Evolutionary conservation across 1,284 basidiomycete species (phyloP).

Genomic region (Somion occarium): DNA sequence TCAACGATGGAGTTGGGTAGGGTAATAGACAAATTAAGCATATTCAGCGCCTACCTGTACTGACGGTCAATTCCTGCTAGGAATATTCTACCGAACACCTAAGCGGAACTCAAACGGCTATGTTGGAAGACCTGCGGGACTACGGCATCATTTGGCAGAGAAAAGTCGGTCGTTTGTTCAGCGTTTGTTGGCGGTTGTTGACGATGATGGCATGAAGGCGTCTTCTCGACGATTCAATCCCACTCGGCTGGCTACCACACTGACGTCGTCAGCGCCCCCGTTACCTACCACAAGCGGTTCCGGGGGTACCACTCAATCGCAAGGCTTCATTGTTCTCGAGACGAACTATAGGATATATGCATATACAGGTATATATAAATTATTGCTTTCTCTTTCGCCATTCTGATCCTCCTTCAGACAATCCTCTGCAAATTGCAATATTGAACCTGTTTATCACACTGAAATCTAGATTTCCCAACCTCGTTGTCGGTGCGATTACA

Average conservation of each 20-base stretch:
- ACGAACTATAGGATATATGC: conserved; percentile 99
- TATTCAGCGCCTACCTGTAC: not conserved
- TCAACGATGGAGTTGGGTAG: conserved; percentile 90
- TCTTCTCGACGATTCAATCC: conserved; percentile 84
- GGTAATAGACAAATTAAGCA: conserved; percentile 40
- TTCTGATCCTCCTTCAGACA: conserved; percentile 49
- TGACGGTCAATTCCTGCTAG: conserved; percentile 34
- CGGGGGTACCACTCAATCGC: conserved; percentile 51
- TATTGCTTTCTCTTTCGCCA: conserved; percentile 4
- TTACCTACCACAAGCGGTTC: conserved; percentile 58
- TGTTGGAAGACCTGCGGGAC: conserved; percentile 89
- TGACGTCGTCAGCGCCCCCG: conserved; percentile 79
- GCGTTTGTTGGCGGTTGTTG: not conserved
- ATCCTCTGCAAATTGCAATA: conserved; percentile 94
- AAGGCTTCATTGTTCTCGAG: conserved; percentile 95
- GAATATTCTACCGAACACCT: conserved; percentile 87
- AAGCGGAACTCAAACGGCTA: conserved; percentile 77
- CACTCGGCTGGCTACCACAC: conserved; percentile 92
- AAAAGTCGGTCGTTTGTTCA: conserved; percentile 42
- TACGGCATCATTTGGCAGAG: conserved; percentile 92
- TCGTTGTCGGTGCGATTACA: conserved; percentile 93
- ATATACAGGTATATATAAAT: conserved; percentile 73
- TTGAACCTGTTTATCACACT: conserved; percentile 92
- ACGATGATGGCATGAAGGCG: conserved; percentile 38
- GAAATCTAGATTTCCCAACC: conserved; percentile 92